phyloP scores from a whole-genome alignment of 2,329 filamentous ascomycete genomes.

The Neurospora sp. region DNA sequence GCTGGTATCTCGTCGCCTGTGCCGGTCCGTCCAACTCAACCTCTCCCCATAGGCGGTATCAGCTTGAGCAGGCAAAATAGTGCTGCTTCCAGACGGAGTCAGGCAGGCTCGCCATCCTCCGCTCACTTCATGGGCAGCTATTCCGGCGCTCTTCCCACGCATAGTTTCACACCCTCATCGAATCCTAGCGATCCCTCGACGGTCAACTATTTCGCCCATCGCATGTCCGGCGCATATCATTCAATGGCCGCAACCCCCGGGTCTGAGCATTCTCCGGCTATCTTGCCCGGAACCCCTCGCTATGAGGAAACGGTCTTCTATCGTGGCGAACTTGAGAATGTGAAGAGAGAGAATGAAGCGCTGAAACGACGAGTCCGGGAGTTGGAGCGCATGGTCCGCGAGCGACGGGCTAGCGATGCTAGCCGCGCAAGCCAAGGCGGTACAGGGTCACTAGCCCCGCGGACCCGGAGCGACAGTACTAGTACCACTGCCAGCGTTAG shows the following conservation, averaged over 20 bases:
- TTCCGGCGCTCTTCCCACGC: slow-evolving; percentile 21
- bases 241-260: slow-evolving; percentile 32
- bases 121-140: slow-evolving; percentile 21
- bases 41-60: slow-evolving; percentile 19
- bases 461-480: slow-evolving; percentile 38
- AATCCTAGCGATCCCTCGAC: slow-evolving; percentile 29
- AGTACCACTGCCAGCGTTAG: slow-evolving; percentile 43
- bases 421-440: slow-evolving; percentile 29
- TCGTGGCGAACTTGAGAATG: slow-evolving; percentile 48
- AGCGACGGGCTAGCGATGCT: slow-evolving; percentile 37
- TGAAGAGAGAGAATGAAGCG: slow-evolving; percentile 54
- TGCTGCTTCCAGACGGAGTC: slow-evolving; percentile 42
- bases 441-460: slow-evolving; percentile 6
- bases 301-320: slow-evolving; percentile 55
- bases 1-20: slow-evolving; percentile 37
- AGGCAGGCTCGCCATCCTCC: slow-evolving; percentile 38
- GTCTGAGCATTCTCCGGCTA: slow-evolving; percentile 38
- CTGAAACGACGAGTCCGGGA: slow-evolving; percentile 53
- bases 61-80: slow-evolving; percentile 46
- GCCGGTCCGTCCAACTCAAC: slow-evolving; percentile 26
- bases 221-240: slow-evolving; percentile 11
- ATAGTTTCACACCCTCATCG: slow-evolving; percentile 30
- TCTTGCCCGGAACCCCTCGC: slow-evolving; percentile 47
- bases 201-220: slow-evolving; percentile 24
- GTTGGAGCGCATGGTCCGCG: slow-evolving; percentile 45